Base-by-base conservation (phyloP, 1,284 basidiomycete genomes). In the Melampsora larici-populina region DNA sequence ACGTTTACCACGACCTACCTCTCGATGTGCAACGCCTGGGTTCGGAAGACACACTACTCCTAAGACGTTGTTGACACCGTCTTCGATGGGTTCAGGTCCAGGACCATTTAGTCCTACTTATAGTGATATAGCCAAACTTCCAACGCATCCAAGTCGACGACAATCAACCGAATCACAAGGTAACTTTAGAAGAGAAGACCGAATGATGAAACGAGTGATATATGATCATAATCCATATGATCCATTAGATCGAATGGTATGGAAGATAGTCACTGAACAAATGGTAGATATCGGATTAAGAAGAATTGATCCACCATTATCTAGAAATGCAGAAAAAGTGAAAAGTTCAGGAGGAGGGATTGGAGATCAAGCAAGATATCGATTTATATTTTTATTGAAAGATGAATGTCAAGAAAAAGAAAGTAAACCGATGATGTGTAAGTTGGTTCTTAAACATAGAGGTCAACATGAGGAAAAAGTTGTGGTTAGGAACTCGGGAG, bases 311-410 rank as follows among this genome's bases (percentile, higher is more conserved):
- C 62, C 70, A 11, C 70, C 70, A 4, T 48, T 73, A 36, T 73
- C 70, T 4, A 2, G 70, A 5, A 73, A 73, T 43, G 58, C 70
- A 1, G 70, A 63, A 29, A 73, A 73, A 48, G 70, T 58, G 7
- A 21, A 43, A 21, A 21, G 26, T 6, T 51, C 70, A 6, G 70
- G 70, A 17, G 70, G 51, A 26, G 70, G 70, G 5, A 49, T 73
- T 43, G 70, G 70, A n/a, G 70, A 73, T 31, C 70, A 73, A 33
- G 70, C 70, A 2, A 51, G 70, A n/a, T 73, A 73, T 62, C n/a
- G 40, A 29, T 73, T 73, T 21, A 33, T 40, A 43, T 64, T 63
- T 63, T 18, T 46, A 43, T 51, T 11, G 2, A 43, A 21, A 36
- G 5, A 3, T 9, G 36, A 9, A 36, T 4, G 9, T 13, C 7